Conservation (phyloP, 2,329 filamentous ascomycete species). For the Cercospora beticola region DNA sequence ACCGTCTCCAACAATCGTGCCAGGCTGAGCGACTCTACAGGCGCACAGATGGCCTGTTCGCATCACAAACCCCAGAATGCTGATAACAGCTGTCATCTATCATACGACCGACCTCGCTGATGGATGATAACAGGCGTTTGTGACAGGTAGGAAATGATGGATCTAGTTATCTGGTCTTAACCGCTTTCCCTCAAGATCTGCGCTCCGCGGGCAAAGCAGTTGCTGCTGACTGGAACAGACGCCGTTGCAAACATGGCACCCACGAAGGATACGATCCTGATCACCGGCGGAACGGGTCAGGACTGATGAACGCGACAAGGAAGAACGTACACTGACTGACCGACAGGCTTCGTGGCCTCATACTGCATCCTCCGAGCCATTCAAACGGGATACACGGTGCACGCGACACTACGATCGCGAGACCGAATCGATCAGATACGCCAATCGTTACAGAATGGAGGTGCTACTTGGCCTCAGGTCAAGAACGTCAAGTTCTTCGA, state of each 20-base stretch:
- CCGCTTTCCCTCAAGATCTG: not conserved
- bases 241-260: slow-evolving; percentile 8
- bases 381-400: slow-evolving; percentile 33
- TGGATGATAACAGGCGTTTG: not conserved
- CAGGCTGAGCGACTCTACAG: not conserved
- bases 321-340: not conserved
- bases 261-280: slow-evolving; percentile 38
- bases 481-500: not conserved
- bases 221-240: not conserved
- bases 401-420: slow-evolving; percentile 35
- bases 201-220: not conserved
- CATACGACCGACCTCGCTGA: too few relatives aligned
- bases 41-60: not conserved
- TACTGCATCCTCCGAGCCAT: slow-evolving; percentile 34
- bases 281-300: slow-evolving; percentile 50
- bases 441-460: slow-evolving; percentile 22
- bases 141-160: not conserved
- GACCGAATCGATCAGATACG: slow-evolving; percentile 27
- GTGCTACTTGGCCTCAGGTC: not conserved
- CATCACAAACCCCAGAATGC: not conserved
- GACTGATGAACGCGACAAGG: too few relatives aligned
- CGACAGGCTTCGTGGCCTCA: slow-evolving; percentile 41
- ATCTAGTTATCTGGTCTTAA: not conserved
- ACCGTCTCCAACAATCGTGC: not conserved
- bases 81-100: not conserved